Evolutionary conservation across 2,329 filamentous ascomycete genomes (phyloP).

Genomic region (Aspergillus hiratsukae): DNA sequence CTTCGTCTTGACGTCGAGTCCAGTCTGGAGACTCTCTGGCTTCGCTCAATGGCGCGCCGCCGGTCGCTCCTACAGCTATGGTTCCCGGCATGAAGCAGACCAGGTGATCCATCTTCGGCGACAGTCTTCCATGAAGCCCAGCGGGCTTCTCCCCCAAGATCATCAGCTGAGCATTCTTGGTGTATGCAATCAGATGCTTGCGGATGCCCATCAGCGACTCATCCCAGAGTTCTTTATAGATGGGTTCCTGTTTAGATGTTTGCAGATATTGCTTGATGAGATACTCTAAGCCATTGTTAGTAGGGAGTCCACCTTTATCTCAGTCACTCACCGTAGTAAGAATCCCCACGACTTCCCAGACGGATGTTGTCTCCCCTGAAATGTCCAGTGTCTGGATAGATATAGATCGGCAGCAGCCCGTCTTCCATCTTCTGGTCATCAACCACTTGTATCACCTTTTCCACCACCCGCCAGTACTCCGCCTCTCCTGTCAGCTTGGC

Average conservation of each 20-base stretch:
- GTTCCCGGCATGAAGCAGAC: slow-evolving; percentile 98
- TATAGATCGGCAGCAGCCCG: slow-evolving; percentile 86
- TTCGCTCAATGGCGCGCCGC: slow-evolving; percentile 68
- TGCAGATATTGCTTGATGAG: slow-evolving; percentile 98
- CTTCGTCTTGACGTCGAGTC: slow-evolving; percentile 74
- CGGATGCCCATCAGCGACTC: slow-evolving; percentile 79
- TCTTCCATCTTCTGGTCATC: slow-evolving; percentile 76
- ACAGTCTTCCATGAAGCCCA: slow-evolving; percentile 63
- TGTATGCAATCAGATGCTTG: slow-evolving; percentile 89
- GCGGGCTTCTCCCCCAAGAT: slow-evolving; percentile 79
- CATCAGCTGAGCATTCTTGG: slow-evolving; percentile 73
- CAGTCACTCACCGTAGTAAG: slow-evolving; percentile 65
- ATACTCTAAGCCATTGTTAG: slow-evolving; percentile 58
- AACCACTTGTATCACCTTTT: slow-evolving; percentile 86
- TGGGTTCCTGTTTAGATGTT: slow-evolving; percentile 75
- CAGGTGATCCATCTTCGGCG: slow-evolving; percentile 95
- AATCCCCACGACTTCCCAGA: slow-evolving; percentile 88
- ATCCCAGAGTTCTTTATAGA: slow-evolving; percentile 92
- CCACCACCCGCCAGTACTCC: slow-evolving; percentile 85
- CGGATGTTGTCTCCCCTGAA: slow-evolving; percentile 85
- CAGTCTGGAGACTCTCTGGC: slow-evolving; percentile 69
- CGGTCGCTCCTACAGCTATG: slow-evolving; percentile 82
- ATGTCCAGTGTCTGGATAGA: slow-evolving; percentile 70
- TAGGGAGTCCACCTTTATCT: background rate
- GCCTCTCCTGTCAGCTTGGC: slow-evolving; percentile 90